These are phyloP conservation scores for Aphanocladium album DNA, from an alignment of 2,329 filamentous ascomycete genomes.

Conservation along the genomic window DNA sequence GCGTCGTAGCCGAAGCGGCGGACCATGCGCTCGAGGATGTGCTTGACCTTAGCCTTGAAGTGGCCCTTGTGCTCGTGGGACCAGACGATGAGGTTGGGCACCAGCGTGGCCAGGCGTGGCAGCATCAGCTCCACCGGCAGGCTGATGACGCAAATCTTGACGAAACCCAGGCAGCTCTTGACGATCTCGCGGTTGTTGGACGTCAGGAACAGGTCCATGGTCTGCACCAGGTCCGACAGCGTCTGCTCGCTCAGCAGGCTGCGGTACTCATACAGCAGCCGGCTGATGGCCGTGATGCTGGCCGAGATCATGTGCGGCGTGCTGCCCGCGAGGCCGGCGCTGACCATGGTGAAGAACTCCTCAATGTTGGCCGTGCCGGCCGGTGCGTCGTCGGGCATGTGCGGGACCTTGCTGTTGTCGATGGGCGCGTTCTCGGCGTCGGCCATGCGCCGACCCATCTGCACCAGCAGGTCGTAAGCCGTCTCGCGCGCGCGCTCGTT, in stretches of 20 bases:
- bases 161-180: slow-evolving; percentile 87
- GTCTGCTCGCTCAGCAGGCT: slow-evolving; percentile 62
- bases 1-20: slow-evolving; percentile 80
- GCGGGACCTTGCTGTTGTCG: slow-evolving; percentile 77
- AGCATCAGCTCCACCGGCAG: slow-evolving; percentile 75
- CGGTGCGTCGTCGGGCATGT: slow-evolving; percentile 79
- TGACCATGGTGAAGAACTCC: slow-evolving; percentile 98
- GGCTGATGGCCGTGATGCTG: slow-evolving; percentile 88
- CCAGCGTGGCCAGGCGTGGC: slow-evolving; percentile 67
- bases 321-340: slow-evolving; percentile 84
- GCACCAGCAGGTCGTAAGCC: slow-evolving; percentile 84
- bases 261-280: slow-evolving; percentile 91
- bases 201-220: slow-evolving; percentile 92
- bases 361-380: slow-evolving; percentile 77
- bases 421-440: slow-evolving; percentile 65
- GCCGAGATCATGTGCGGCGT: slow-evolving; percentile 97
- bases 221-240: slow-evolving; percentile 80
- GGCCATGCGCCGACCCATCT: slow-evolving; percentile 77
- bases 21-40: slow-evolving; percentile 92
- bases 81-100: slow-evolving; percentile 92
- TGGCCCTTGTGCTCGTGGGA: slow-evolving; percentile 97
- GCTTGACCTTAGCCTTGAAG: slow-evolving; percentile 95
- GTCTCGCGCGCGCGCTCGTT: slow-evolving; percentile 89
- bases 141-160: slow-evolving; percentile 90
- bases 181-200: slow-evolving; percentile 97